These are phyloP conservation scores for Aspergillus carlsbadensis DNA, from an alignment of 495 filamentous ascomycete genomes.

Conservation along the genomic window DNA sequence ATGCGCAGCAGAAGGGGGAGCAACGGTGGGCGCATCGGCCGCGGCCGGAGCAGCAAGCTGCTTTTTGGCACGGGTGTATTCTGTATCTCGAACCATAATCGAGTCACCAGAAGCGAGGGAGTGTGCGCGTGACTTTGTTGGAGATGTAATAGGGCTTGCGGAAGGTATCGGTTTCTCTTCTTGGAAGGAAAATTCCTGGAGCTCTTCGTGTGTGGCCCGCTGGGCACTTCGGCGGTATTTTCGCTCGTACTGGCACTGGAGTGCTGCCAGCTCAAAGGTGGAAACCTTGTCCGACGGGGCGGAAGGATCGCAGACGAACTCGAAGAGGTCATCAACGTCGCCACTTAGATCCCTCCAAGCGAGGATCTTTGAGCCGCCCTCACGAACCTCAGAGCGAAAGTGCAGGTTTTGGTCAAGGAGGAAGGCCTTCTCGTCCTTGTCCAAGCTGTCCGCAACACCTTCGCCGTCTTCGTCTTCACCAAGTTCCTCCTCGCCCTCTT, in stretches of 20 bases:
- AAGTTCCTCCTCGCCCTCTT: constrained; percentile 93
- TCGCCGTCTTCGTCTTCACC: constrained; percentile 84
- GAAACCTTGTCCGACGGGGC: constrained; percentile 68
- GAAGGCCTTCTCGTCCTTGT: constrained; percentile 96
- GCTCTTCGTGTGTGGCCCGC: constrained; percentile 76
- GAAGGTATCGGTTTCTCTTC: constrained; percentile 77
- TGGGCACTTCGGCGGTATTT: constrained; percentile 79
- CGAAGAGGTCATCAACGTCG: constrained; percentile 88
- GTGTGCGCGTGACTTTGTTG: constrained; percentile 43
- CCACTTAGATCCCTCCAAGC: constrained; percentile 95
- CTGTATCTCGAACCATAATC: constrained; percentile 47
- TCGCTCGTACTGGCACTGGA: constrained; percentile 95
- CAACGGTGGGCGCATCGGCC: constrained; percentile 31
- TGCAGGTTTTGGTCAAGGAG: constrained; percentile 87
- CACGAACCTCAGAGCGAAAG: constrained; percentile 78
- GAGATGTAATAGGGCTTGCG: constrained; percentile 74
- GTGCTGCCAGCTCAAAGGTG: constrained; percentile 78
- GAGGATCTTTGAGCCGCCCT: constrained; percentile 75
- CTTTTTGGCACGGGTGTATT: constrained; percentile 43
- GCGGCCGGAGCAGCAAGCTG: constrained; percentile 35
- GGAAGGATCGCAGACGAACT: constrained; percentile 86
- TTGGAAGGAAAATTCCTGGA: constrained; percentile 77
- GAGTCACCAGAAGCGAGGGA: constrained; percentile 36
- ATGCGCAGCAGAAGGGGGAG: constrained; percentile 58
- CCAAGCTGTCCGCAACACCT: constrained; percentile 61